phyloP scores from a whole-genome alignment of 495 filamentous ascomycete species.

The Venustampulla echinocandica region DNA sequence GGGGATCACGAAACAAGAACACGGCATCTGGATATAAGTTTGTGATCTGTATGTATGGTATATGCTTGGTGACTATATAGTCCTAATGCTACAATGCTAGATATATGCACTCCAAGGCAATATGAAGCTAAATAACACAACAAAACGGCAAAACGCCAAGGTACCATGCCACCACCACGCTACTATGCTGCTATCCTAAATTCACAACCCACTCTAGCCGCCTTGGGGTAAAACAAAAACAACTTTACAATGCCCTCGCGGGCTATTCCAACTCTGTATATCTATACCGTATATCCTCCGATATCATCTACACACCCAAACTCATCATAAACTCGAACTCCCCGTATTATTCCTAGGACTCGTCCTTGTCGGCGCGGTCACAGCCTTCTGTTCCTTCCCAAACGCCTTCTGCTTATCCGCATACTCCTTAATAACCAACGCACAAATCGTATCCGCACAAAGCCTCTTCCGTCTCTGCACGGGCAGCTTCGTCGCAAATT shows the following conservation, averaged over 20 bases:
- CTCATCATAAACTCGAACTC: constrained; percentile 1
- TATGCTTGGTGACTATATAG: no score
- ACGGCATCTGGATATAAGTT: no score
- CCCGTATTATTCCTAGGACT: constrained; percentile 21
- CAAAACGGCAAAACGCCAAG: no score
- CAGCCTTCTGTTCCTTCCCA: constrained; percentile 24
- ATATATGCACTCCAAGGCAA: no score
- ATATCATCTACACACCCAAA: background rate
- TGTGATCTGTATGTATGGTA: no score
- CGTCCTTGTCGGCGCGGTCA: constrained; percentile 11
- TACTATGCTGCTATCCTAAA: no score
- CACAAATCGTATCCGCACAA: constrained; percentile 77
- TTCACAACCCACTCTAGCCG: no score
- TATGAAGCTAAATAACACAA: no score
- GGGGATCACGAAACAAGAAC: no score
- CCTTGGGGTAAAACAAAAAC: no score
- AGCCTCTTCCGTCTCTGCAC: constrained; percentile 62
- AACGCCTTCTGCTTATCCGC: constrained; percentile 53
- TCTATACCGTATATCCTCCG: background rate
- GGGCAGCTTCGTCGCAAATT: constrained; percentile 78
- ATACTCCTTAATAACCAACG: constrained; percentile 72
- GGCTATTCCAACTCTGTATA: constrained; percentile 6
- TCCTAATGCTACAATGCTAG: no score
- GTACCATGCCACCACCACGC: background rate
- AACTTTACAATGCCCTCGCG: constrained; percentile 4